phyloP scores from a whole-genome alignment of 1,284 basidiomycete species.

The Cutaneotrichosporon spelunceum region DNA sequence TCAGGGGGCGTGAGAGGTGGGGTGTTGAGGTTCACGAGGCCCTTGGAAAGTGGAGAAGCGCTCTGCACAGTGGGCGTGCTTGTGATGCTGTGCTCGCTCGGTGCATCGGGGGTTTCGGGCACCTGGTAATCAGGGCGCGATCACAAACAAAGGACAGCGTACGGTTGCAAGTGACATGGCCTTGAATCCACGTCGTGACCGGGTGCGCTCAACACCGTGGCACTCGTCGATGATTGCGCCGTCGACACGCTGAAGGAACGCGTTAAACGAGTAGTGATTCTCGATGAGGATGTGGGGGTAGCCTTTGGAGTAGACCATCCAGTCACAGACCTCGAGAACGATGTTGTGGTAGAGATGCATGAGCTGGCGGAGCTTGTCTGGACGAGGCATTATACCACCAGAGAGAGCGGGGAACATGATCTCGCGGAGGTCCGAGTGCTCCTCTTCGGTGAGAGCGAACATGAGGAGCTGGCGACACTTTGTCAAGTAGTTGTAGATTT shows the following conservation, averaged over 20 bases:
- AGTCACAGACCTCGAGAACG: constrained; percentile 19
- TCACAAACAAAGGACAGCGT: background rate
- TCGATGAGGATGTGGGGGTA: constrained; percentile 18
- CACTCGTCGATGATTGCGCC: constrained; percentile 17
- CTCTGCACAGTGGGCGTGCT: background rate
- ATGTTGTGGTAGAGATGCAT: constrained; percentile 18
- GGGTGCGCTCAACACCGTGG: constrained; percentile 6
- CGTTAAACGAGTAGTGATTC: constrained; percentile 9
- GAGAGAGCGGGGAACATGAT: constrained; percentile 14
- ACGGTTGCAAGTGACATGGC: constrained; percentile 5
- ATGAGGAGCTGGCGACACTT: constrained; percentile 19
- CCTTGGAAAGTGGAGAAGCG: background rate
- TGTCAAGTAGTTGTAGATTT: constrained; percentile 16
- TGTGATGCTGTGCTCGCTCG: constrained; percentile 5
- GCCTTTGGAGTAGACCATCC: constrained; percentile 16
- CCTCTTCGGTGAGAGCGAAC: constrained; percentile 11
- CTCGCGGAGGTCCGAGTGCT: constrained; percentile 16
- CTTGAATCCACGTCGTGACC: constrained; percentile 5
- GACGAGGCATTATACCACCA: background rate
- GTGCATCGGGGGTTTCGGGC: background rate
- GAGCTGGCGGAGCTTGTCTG: constrained; percentile 11
- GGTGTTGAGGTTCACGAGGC: background rate
- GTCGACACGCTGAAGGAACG: constrained; percentile 9
- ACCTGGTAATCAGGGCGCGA: background rate
- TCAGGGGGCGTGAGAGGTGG: constrained; percentile 11